Percentiles rank a stretch among this genome's conserved stretches.
These are phyloP conservation scores for Aspergillus fumigatiaffinis DNA, from an alignment of 2,329 filamentous ascomycete species.

Conservation along the genomic window DNA sequence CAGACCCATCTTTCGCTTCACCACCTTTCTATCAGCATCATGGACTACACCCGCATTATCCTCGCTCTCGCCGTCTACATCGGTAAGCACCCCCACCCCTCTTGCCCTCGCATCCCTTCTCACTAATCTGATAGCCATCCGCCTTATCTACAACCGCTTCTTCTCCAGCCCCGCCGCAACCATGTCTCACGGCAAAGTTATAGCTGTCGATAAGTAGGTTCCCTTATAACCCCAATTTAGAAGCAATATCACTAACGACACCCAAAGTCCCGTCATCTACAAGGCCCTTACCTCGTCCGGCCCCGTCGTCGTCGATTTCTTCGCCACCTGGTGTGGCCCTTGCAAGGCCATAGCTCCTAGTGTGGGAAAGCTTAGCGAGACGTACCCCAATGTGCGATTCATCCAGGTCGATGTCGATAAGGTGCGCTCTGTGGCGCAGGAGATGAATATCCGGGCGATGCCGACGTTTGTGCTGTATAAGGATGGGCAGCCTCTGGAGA, in stretches of 20 bases:
- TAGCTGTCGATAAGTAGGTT: slow-evolving; percentile 29
- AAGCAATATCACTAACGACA: neutral
- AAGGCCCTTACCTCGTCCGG: slow-evolving; percentile 46
- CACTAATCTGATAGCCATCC: slow-evolving; percentile 7
- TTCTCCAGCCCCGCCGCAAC: slow-evolving; percentile 14
- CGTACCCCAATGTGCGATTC: slow-evolving; percentile 49
- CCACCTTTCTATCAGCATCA: neutral
- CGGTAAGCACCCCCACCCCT: neutral
- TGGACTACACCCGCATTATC: slow-evolving; percentile 12
- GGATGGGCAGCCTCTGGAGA: slow-evolving; percentile 31
- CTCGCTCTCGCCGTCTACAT: slow-evolving; percentile 13
- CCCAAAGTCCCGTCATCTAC: slow-evolving; percentile 59
- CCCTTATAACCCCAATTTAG: neutral
- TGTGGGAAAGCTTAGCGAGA: slow-evolving; percentile 49
- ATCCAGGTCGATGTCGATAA: slow-evolving; percentile 55
- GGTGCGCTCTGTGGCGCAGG: slow-evolving; percentile 47
- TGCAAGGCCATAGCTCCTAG: slow-evolving; percentile 53
- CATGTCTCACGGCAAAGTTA: slow-evolving; percentile 35
- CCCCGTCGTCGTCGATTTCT: slow-evolving; percentile 53
- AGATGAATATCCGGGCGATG: slow-evolving; percentile 49
- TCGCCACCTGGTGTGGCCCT: slow-evolving; percentile 55
- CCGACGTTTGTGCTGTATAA: slow-evolving; percentile 41
- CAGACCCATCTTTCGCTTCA: neutral
- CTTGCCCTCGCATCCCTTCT: neutral
- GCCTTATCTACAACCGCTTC: slow-evolving; percentile 11